Base-by-base conservation (phyloP, 2,329 filamentous ascomycete genomes). In the Curvularia sp. region DNA sequence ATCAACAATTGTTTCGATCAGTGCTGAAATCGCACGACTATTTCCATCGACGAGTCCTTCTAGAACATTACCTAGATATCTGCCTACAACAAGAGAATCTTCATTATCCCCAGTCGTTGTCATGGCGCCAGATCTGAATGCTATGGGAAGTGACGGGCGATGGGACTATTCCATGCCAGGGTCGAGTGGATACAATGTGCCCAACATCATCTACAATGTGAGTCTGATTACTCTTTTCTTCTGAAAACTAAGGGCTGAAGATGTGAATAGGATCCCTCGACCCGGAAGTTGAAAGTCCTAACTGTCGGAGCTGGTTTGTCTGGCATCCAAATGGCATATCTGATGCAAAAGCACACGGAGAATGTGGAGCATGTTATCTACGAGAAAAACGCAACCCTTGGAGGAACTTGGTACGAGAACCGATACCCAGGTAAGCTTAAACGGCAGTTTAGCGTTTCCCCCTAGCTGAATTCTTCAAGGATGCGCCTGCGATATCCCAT, bases 271-370 rank as follows among this genome's bases (percentile, higher is more conserved):
- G 64, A 68, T 13, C 64, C 65, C 4, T 58, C 64, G 1, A 57
- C 59, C 9, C 48, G 60, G 3, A 81, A 79, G 61, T 57, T 84
- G 24, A 80, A 77, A 42, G 78, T 83, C 2, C 60, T 84, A 39
- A 82, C 79, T 8, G 82, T 84, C 53, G 82, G 82, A 30, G 81
- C 78, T 4, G 82, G 81, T 5, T 73, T 83, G 1, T 79, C 78
- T 9, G 81, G 81, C 5, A 82, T 83, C 12, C 67, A 81, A 60
- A 76, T 79, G 67, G 80, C 81, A 61, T 82, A 83, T 54, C 70
- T 78, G n/a, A 80, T 83, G 48, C 79, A 83, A 76, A 82, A 72
- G 53, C 28, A 67, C 31, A 69, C 64, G 50, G 74, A 60, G 74
- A 78, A 81, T 59, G 75, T 84, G 10, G 81, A 82, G 33, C 78